Percentiles rank a stretch among this genome's conserved stretches.
Conservation (phyloP, 2,329 filamentous ascomycete species). For the Dactylonectria estremocensis region DNA sequence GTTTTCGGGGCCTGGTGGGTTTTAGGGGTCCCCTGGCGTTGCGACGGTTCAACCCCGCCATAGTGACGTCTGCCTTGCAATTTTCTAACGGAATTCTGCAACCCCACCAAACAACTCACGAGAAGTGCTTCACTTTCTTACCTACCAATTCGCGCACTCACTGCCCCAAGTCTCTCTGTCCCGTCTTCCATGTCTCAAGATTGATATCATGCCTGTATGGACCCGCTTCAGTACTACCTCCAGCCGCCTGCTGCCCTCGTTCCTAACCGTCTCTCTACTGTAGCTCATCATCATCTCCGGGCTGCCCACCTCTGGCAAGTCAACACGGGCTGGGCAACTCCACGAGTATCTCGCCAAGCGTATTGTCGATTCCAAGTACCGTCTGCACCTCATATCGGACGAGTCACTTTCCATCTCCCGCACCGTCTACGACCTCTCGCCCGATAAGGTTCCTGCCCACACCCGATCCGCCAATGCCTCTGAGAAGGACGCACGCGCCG, state of each 20-base stretch:
- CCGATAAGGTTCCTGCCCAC: slow-evolving; percentile 66
- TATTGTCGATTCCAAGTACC: slow-evolving; percentile 69
- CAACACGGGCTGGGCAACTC: slow-evolving; percentile 77
- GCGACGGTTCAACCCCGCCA: slow-evolving; percentile 19
- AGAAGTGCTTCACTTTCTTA: slow-evolving; percentile 9
- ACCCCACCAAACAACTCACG: slow-evolving; percentile 28
- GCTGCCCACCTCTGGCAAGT: slow-evolving; percentile 79
- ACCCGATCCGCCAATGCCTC: slow-evolving; percentile 79
- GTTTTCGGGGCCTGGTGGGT: neutral
- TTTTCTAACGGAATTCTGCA: slow-evolving; percentile 16
- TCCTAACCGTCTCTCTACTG: slow-evolving; percentile 9
- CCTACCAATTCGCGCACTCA: neutral
- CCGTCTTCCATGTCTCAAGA: neutral
- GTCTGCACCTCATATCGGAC: slow-evolving; percentile 82
- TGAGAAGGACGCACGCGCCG: slow-evolving; percentile 86
- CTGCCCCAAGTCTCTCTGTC: neutral
- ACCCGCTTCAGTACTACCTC: neutral
- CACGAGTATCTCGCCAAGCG: slow-evolving; percentile 73
- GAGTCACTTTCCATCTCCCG: slow-evolving; percentile 79
- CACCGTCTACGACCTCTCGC: slow-evolving; percentile 78
- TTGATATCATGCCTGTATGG: slow-evolving; percentile 47
- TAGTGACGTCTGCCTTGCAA: slow-evolving; percentile 23
- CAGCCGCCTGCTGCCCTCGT: neutral
- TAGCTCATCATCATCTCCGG: slow-evolving; percentile 79
- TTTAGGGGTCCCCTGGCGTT: neutral